These are phyloP conservation scores for Gynostemma pentaphyllum DNA, from an alignment of 306 rosid genomes.

Conservation along the genomic window DNA sequence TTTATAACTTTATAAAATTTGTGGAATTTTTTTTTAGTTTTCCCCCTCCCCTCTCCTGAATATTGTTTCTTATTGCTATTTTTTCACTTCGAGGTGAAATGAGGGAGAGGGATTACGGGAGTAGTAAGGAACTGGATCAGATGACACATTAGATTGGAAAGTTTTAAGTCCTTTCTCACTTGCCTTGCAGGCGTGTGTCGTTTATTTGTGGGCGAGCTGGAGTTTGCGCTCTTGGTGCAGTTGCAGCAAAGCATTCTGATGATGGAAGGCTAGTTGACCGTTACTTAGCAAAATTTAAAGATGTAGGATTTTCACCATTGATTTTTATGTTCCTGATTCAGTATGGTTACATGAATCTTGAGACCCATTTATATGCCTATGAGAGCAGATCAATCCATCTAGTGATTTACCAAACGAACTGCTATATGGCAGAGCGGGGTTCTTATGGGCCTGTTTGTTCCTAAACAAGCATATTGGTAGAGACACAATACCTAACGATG, in stretches of 20 bases:
- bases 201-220: slow-evolving; percentile 75
- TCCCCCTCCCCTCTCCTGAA: too few species aligned
- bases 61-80: too few species aligned
- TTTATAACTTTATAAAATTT: too few species aligned
- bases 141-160: not conserved
- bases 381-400: slow-evolving; percentile 48
- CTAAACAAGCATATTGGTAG: slow-evolving; percentile 57
- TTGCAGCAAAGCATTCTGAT: slow-evolving; percentile 54
- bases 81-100: too few species aligned
- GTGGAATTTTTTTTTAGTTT: too few species aligned
- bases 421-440: slow-evolving; percentile 68
- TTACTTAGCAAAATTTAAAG: slow-evolving; percentile 44
- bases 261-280: slow-evolving; percentile 38
- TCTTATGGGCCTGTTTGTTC: slow-evolving; percentile 72
- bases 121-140: too few species aligned
- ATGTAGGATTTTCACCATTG: slow-evolving; percentile 20
- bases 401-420: slow-evolving; percentile 61
- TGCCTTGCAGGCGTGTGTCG: slow-evolving; percentile 45
- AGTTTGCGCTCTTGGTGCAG: slow-evolving; percentile 74
- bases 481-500: slow-evolving; percentile 30
- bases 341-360: not conserved
- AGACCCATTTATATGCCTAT: slow-evolving; percentile 3
- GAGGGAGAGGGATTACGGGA: too few species aligned
- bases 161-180: not conserved
- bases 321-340: not conserved